Conservation (phyloP, 257 asterid genomes). For the Nicotiana tabacum region DNA sequence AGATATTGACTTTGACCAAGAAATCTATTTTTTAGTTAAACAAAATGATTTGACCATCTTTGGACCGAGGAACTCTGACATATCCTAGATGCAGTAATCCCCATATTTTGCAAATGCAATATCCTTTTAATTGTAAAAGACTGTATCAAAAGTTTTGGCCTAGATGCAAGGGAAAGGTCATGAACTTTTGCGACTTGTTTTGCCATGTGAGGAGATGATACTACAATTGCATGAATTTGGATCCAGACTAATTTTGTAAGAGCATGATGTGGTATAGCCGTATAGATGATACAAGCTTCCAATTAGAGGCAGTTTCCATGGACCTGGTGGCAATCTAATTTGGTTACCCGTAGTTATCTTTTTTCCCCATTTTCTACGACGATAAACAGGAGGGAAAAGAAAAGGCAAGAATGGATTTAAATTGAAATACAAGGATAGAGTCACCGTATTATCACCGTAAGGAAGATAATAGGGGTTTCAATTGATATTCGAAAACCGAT, state of each 20-base stretch:
- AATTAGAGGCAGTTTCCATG: neutral
- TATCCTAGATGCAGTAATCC: neutral
- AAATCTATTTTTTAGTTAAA: no score
- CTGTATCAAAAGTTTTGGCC: neutral
- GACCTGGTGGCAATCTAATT: constrained; percentile 1
- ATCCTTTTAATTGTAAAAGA: neutral
- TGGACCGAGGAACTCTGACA: constrained; percentile 3
- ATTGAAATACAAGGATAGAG: neutral
- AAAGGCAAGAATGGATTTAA: neutral
- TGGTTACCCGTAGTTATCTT: neutral
- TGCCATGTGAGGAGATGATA: constrained; percentile 17
- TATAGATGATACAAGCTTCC: constrained; percentile 14
- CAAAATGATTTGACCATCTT: neutral
- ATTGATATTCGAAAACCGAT: no score
- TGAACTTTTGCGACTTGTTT: neutral
- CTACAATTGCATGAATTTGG: neutral
- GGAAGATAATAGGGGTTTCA: neutral
- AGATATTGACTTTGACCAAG: no score
- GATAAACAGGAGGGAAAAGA: neutral
- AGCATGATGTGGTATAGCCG: neutral
- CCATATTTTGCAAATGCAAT: constrained; percentile 8
- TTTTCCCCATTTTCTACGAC: neutral
- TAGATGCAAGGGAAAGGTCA: constrained; percentile 8
- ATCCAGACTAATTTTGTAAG: neutral
- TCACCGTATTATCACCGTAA: neutral